A percentile compares a stretch with the other conserved stretches of the same genome.
These are phyloP conservation scores for Huntiella omanensis DNA, from an alignment of 2,329 filamentous ascomycete genomes.

Conservation along the genomic window DNA sequence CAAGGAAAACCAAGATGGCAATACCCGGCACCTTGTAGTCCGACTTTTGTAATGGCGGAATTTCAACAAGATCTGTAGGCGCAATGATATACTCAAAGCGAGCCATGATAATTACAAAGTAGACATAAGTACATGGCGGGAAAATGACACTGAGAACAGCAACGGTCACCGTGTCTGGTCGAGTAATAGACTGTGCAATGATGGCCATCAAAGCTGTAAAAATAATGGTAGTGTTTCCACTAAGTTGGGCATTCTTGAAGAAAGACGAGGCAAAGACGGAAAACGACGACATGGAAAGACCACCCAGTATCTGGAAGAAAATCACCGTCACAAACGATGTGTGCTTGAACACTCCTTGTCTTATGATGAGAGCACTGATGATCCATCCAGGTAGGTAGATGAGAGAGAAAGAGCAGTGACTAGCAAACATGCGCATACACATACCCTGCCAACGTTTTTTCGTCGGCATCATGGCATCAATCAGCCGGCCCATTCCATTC, in stretches of 20 bases:
- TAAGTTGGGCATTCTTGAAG: slow-evolving; percentile 75
- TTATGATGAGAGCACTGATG: slow-evolving; percentile 48
- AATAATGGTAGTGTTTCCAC: slow-evolving; percentile 62
- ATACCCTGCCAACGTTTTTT: slow-evolving; percentile 57
- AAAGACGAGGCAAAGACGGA: slow-evolving; percentile 66
- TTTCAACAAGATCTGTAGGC: slow-evolving; percentile 40
- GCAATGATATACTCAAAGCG: slow-evolving; percentile 49
- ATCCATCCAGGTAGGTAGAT: slow-evolving; percentile 75
- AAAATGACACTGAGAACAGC: slow-evolving; percentile 58
- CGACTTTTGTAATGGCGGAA: slow-evolving; percentile 48
- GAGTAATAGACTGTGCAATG: slow-evolving; percentile 55
- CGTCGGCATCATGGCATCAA: slow-evolving; percentile 83
- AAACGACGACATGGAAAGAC: slow-evolving; percentile 59
- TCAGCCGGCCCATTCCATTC: slow-evolving; percentile 66
- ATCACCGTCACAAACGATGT: slow-evolving; percentile 48
- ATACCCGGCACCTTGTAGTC: slow-evolving; percentile 43
- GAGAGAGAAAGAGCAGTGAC: slow-evolving; percentile 62
- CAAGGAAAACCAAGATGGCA: slow-evolving; percentile 56
- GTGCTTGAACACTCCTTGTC: slow-evolving; percentile 42
- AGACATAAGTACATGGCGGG: slow-evolving; percentile 73
- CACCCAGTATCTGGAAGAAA: slow-evolving; percentile 57
- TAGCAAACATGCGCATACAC: slow-evolving; percentile 55
- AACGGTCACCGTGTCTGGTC: slow-evolving; percentile 43
- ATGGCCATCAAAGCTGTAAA: slow-evolving; percentile 59
- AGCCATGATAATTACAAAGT: slow-evolving; percentile 57